A percentile compares a stretch with the other conserved stretches of the same genome.
Evolutionary conservation across 1,139 yeast genomes (phyloP).

Genomic region (Debaryomyces udenii): DNA sequence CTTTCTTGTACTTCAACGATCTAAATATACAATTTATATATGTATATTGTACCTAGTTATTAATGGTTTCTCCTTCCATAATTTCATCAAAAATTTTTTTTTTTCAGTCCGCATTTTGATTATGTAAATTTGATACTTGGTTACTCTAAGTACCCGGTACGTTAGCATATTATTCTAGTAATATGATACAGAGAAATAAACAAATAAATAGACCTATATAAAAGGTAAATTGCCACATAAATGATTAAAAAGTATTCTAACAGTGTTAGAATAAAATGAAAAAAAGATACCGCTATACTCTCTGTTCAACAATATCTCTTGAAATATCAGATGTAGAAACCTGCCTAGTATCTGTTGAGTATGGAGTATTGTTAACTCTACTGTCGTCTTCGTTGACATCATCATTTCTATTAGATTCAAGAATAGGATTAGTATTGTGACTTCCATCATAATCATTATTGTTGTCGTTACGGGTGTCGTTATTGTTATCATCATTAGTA

Average conservation of each 20-base stretch:
- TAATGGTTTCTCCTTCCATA: slow-evolving; percentile 1
- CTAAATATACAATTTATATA: slow-evolving; percentile 2
- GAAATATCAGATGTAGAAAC: slow-evolving; percentile 9
- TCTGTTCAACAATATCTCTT: slow-evolving; percentile 31
- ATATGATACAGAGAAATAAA: neutral
- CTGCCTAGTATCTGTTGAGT: slow-evolving; percentile 2
- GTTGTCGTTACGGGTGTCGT: neutral
- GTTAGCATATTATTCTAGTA: too few relatives aligned
- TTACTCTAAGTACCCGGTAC: neutral
- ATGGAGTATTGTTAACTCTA: neutral
- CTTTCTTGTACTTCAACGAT: slow-evolving; percentile 1
- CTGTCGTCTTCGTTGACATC: neutral
- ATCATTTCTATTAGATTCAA: neutral
- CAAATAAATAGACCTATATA: neutral
- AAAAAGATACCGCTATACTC: slow-evolving; percentile 22
- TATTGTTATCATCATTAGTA: neutral
- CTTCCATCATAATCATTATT: neutral
- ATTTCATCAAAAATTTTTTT: slow-evolving; percentile 11
- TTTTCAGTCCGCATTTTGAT: slow-evolving; percentile 8
- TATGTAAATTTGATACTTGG: slow-evolving; percentile 6
- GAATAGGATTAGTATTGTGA: neutral
- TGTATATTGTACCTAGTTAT: neutral
- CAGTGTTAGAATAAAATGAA: too few relatives aligned
- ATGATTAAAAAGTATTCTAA: too few relatives aligned
- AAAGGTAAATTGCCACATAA: too few relatives aligned